Evolutionary conservation across 306 rosid species (phyloP), one percentile per base, ranked within the genome.

Genomic region (Parietaria judaica): DNA sequence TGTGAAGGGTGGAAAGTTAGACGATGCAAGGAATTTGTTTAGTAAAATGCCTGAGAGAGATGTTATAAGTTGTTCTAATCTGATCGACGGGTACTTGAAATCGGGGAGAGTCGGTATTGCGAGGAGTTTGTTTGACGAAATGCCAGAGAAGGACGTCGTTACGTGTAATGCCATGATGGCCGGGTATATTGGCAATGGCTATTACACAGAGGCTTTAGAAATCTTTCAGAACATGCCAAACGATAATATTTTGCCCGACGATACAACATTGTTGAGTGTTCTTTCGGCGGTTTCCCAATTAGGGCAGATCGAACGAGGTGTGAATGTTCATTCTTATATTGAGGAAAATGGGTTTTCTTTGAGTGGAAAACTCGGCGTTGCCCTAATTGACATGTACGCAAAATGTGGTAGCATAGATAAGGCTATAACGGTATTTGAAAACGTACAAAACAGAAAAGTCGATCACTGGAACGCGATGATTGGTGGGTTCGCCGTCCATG

Each of bases 401-500:
- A 84, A 88, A 71, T 84, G 94, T 51, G 94, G 96, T 35, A 84
- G 84, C 72, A 74, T 82, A 49, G 82, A 79, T 65, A 56, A 64
- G 11, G 92, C 96, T 36, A 58, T 70, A 54, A 65, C 67, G 36
- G 86, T 88, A 58, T 88, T 88, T 49, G 79, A 71, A 72, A 59
- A 65, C 43, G 63, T 76, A 7, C 82, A 82, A 4, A 59, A 67
- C 51, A 88, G 76, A 76, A 61, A 69, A 7, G 77, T 88, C 37
- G 94, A 88, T 81, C 94, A 88, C 59, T 88, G 94, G 89, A 85
- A 85, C 62, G 94, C 89, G 54, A 61, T 84, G 78, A 85, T 88
- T 9, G 82, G 86, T 7, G 89, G 96, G 41, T 67, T 78, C 52
- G 87, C 94, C 11, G 70, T 79, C 64, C 83, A 85, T n/a, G 87